phyloP scores from a whole-genome alignment of 257 asterid species.

The Capsicum pubescens region DNA sequence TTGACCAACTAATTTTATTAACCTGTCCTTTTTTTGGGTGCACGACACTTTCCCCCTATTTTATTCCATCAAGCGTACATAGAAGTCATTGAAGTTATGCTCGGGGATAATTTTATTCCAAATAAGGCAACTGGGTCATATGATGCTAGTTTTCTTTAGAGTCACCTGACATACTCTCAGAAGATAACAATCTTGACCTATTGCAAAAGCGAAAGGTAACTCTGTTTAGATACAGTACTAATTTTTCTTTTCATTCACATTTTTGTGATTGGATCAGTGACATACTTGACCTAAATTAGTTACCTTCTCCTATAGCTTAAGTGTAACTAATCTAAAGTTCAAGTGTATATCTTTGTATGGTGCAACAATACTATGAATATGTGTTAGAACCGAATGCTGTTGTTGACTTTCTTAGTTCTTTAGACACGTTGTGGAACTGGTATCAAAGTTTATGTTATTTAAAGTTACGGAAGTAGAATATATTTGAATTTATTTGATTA shows the following conservation, averaged over 20 bases:
- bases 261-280: neutral
- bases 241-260: slow-evolving; percentile 12
- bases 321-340: neutral
- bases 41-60: neutral
- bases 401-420: neutral
- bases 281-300: neutral
- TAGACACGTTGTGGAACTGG: neutral
- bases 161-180: slow-evolving; percentile 44
- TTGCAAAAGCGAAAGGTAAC: slow-evolving; percentile 91
- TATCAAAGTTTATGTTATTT: no score
- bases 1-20: neutral
- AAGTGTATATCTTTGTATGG: no score
- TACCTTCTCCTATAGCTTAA: neutral
- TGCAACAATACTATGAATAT: neutral
- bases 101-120: slow-evolving; percentile 78
- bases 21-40: neutral
- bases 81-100: slow-evolving; percentile 84
- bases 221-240: neutral
- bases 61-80: slow-evolving; percentile 58
- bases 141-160: slow-evolving; percentile 68
- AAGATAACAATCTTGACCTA: slow-evolving; percentile 79
- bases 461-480: no score
- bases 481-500: no score
- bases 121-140: slow-evolving; percentile 81
- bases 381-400: neutral